Conservation (phyloP, 1,139 yeast species). For the Waltiozyma sp. region DNA sequence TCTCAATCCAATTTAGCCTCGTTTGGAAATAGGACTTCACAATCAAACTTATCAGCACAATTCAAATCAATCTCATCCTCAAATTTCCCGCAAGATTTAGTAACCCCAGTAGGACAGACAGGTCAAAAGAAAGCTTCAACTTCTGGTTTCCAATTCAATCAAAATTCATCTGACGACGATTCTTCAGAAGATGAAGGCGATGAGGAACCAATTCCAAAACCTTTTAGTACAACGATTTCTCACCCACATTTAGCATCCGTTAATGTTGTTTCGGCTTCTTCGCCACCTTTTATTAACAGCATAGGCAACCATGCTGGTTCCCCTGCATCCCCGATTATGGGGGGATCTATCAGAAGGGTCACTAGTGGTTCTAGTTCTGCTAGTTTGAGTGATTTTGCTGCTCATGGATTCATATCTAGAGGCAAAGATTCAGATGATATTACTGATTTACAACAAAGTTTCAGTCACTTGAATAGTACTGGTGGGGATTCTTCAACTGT, state of each 20-base stretch:
- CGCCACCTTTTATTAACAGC: not conserved
- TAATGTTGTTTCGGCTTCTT: not conserved
- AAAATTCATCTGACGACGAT: not conserved
- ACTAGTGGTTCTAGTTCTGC: conserved; percentile 19
- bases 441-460: conserved; percentile 12
- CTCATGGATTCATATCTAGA: conserved; percentile 26
- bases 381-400: conserved; percentile 43
- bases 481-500: no score
- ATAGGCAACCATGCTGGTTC: not conserved
- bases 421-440: conserved; percentile 8
- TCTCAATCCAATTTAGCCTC: not conserved
- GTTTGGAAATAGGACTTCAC: not conserved
- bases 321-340: not conserved
- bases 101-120: not conserved
- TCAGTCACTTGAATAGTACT: conserved; percentile 5
- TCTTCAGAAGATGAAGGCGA: not conserved
- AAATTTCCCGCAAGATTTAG: no score
- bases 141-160: conserved; percentile 4
- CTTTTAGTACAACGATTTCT: not conserved
- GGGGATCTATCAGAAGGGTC: conserved; percentile 19
- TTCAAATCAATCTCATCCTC: not conserved
- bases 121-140: conserved; percentile 1
- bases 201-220: not conserved
- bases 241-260: not conserved
- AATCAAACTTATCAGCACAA: not conserved